These are phyloP conservation scores for Colletotrichum sp. DNA, from an alignment of 2,329 filamentous ascomycete species.

Conservation along the genomic window DNA sequence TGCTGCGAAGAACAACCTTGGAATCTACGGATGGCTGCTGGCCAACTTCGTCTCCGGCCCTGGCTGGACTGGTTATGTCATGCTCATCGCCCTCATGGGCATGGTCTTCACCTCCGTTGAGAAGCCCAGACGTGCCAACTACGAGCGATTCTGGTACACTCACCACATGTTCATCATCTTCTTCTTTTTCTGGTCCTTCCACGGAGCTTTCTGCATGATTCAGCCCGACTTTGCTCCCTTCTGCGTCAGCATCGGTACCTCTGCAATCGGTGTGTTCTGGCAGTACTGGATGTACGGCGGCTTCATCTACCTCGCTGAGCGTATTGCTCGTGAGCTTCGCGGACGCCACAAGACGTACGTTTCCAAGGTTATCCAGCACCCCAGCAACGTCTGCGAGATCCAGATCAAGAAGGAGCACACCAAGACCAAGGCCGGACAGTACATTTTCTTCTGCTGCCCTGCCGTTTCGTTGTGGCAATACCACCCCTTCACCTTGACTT, in stretches of 20 bases:
- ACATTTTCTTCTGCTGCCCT: slow-evolving; percentile 88
- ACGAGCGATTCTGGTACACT: slow-evolving; percentile 90
- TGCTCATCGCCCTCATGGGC: slow-evolving; percentile 78
- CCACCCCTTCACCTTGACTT: slow-evolving; percentile 86
- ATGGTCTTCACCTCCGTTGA: slow-evolving; percentile 82
- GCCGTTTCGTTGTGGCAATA: slow-evolving; percentile 89
- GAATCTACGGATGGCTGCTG: slow-evolving; percentile 77
- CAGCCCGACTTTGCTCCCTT: slow-evolving; percentile 82
- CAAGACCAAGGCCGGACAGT: slow-evolving; percentile 81
- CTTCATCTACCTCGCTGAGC: slow-evolving; percentile 80
- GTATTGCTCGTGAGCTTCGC: slow-evolving; percentile 77
- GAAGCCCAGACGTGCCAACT: slow-evolving; percentile 80
- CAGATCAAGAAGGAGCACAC: slow-evolving; percentile 92
- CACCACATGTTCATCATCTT: slow-evolving; percentile 89
- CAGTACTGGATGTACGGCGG: slow-evolving; percentile 89
- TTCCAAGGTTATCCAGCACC: slow-evolving; percentile 88
- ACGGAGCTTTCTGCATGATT: slow-evolving; percentile 91
- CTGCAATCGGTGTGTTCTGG: slow-evolving; percentile 81
- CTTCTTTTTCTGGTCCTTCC: slow-evolving; percentile 91
- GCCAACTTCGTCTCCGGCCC: slow-evolving; percentile 81
- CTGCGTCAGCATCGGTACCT: slow-evolving; percentile 70
- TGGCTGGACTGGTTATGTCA: slow-evolving; percentile 86
- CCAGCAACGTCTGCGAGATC: slow-evolving; percentile 87
- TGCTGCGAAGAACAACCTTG: slow-evolving; percentile 75
- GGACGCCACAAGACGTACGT: slow-evolving; percentile 85